Evolutionary conservation across 495 filamentous ascomycete genomes (phyloP), one percentile per base, ranked within the genome.

Genomic region (Cetradonia linearis): DNA sequence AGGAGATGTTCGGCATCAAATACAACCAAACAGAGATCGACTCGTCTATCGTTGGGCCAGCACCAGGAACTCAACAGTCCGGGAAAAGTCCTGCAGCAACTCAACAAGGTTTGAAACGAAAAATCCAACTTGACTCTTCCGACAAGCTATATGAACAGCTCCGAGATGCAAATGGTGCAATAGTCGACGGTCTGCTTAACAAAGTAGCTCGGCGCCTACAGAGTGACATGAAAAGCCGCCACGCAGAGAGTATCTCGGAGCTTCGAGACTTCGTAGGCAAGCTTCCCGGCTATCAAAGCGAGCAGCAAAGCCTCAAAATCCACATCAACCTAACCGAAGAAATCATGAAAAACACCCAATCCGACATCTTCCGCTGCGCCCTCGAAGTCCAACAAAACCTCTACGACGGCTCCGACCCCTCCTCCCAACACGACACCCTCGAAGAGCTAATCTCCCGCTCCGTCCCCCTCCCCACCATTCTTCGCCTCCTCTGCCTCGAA

Each of bases 301-400:
- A 99, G 70, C 89, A 96, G 64, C 87, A 92, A 69, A 91, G 87
- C 65, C 72, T 97, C 44, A 89, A 92, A 59, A 80, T 92, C 0
- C 94, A 99, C 73, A 96, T 91, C 5, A 85, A 85, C 27, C 79
- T 99, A 40, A 88, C 90, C 1, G 92, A 97, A 71, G 94, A 97
- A 62, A 95, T 97, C 59, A 86, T 93, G 80, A 89, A 91, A 67
- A 79, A 88, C 63, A 99, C 94, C 2, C 79, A 86, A 34, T 83
- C 88, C 14, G 92, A 96, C 62, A 81, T 85, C 58, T 99, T 97
- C 74, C 87, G 83, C 63, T 87, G 88, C 65, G 76, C 87, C 40
- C 76, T 97, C 2, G 94, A 97, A 72, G 87, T 96, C 10, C 94
- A 99, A 69, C 94, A 97, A 71, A 95, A 94, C 66, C 81, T 96